phyloP scores from a whole-genome alignment of 148 eudicot species.

The Vaccinium darrowii region DNA sequence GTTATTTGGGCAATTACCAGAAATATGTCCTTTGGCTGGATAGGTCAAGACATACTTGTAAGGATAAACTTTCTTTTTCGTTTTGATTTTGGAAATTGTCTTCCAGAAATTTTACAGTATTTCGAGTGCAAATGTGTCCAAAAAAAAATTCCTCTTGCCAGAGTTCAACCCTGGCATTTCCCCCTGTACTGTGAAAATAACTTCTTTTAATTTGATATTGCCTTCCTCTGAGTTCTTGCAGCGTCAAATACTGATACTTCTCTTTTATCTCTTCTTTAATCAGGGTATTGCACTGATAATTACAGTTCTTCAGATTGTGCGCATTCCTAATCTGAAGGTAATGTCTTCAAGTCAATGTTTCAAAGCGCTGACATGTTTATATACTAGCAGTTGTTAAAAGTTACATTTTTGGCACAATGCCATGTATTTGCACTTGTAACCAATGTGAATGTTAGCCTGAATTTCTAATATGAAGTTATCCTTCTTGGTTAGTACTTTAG shows the following conservation, averaged over 20 bases:
- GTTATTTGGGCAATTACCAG: conserved; percentile 71
- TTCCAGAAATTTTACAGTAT: background rate
- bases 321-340: conserved; percentile 92
- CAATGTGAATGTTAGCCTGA: background rate
- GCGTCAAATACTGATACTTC: background rate
- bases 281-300: conserved; percentile 87
- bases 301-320: conserved; percentile 78
- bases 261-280: conserved; percentile 15
- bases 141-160: background rate
- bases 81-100: background rate
- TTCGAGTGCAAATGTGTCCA: background rate
- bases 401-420: background rate
- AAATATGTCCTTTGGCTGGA: conserved; percentile 62
- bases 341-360: background rate
- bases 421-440: background rate
- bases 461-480: background rate
- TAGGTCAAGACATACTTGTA: conserved; percentile 94
- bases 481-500: background rate
- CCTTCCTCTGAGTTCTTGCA: background rate
- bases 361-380: background rate
- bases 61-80: conserved; percentile 20
- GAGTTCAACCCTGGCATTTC: background rate
- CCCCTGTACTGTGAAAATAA: background rate
- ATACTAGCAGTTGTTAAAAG: background rate
- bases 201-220: background rate